A percentile compares a stretch with the other conserved stretches of the same genome.
phyloP scores from a whole-genome alignment of 805 yeast genomes.

The Saccharomycopsis capsularis region DNA sequence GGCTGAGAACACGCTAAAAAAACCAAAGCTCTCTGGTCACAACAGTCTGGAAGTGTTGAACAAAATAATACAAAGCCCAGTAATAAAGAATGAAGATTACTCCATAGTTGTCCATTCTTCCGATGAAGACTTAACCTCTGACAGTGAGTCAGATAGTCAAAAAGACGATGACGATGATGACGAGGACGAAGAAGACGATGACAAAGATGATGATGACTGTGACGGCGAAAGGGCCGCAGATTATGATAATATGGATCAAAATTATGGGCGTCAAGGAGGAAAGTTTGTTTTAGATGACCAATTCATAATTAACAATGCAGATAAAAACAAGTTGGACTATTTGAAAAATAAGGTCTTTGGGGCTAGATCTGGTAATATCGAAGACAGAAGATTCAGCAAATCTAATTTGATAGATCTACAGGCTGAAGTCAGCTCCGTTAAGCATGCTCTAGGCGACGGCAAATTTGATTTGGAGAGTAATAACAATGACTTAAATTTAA shows the following conservation, averaged over 20 bases:
- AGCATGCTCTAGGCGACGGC: not conserved
- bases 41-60: conserved; percentile 3
- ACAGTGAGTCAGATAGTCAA: conserved; percentile 19
- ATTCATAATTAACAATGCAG: too few species aligned
- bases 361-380: not conserved
- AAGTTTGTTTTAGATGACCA: too few species aligned
- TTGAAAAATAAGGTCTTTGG: not conserved
- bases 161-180: conserved; percentile 24
- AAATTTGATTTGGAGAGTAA: not conserved
- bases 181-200: conserved; percentile 23
- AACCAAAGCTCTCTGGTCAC: not conserved
- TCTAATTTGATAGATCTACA: not conserved
- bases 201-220: conserved; percentile 23
- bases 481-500: not conserved
- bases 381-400: not conserved
- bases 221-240: too few species aligned
- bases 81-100: conserved; percentile 21
- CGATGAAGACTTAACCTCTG: conserved; percentile 25
- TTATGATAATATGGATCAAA: not conserved
- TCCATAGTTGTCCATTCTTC: conserved; percentile 23
- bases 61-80: conserved; percentile 9
- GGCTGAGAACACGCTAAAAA: not conserved
- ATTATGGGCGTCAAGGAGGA: not conserved
- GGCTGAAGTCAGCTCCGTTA: not conserved
- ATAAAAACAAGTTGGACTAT: not conserved